phyloP scores from a whole-genome alignment of 352 stramenopile genomes.

The Plasmopara viticola region DNA sequence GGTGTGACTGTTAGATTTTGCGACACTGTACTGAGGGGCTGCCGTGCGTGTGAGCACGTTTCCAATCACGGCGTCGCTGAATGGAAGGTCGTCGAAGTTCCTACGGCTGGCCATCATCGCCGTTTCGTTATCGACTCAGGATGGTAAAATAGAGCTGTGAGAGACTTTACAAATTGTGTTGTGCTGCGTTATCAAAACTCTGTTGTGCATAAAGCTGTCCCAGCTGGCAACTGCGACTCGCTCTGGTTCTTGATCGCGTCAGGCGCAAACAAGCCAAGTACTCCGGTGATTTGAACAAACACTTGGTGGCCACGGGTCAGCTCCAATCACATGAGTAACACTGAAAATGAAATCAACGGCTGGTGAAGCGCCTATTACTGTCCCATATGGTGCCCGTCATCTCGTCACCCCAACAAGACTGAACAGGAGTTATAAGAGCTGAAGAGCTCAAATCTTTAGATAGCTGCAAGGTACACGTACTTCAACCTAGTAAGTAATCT shows the following conservation, averaged over 20 bases:
- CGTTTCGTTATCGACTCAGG: slow-evolving; percentile 8
- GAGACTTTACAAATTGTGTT: not conserved
- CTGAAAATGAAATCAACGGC: slow-evolving; percentile 18
- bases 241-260: slow-evolving; percentile 24
- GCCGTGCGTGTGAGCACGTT: slow-evolving; percentile 17
- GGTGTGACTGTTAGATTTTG: slow-evolving; percentile 3
- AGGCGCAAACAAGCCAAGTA: slow-evolving; percentile 25
- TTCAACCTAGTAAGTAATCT: slow-evolving; percentile 2
- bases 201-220: slow-evolving; percentile 18
- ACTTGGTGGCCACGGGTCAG: slow-evolving; percentile 9
- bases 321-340: slow-evolving; percentile 16
- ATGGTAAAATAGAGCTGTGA: slow-evolving; percentile 17
- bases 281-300: slow-evolving; percentile 23
- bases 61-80: slow-evolving; percentile 29
- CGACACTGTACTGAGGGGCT: slow-evolving; percentile 2
- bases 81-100: slow-evolving; percentile 14
- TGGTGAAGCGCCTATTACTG: slow-evolving; percentile 12
- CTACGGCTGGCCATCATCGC: slow-evolving; percentile 22
- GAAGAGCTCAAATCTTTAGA: slow-evolving; percentile 20
- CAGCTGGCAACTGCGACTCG: slow-evolving; percentile 18
- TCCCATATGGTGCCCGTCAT: slow-evolving; percentile 17
- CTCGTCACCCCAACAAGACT: not conserved
- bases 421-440: slow-evolving; percentile 9
- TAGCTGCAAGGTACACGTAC: slow-evolving; percentile 3
- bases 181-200: slow-evolving; percentile 25